Evolutionary conservation across 75 land plant genomes (phyloP), one percentile per base, ranked within the genome.

Genomic region (Pinus albicaulis): DNA sequence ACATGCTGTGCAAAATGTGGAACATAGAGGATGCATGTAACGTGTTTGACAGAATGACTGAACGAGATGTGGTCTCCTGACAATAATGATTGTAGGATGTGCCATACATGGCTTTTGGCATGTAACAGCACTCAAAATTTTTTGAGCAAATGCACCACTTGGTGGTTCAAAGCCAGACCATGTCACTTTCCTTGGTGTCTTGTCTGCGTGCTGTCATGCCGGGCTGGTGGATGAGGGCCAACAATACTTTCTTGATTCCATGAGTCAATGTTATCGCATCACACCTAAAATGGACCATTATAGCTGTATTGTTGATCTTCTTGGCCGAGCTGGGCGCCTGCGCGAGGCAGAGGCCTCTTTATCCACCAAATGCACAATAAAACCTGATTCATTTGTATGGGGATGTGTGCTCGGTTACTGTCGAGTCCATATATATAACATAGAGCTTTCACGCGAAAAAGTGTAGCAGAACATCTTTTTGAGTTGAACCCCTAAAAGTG

Each of bases 1-100:
- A 74, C 34, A 78, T 82, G 84, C n/a, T 78, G 74, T 78, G 74
- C 76, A 8, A 78, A 82, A 31, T 78, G 80, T 31, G 84, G 55
- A 23, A 48, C 41, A 28, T 82, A 56, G 73, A 31, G 31, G 24
- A 23, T n/a, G 76, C 84, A 28, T 24, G 38, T 3, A 56, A 66
- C 16, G 74, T 78, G 23, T 82, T 82, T 55, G 38, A 66, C 19
- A 22, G 25, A n/a, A 73, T 82, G 38, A n/a, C 7, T 72, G 20
- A 10, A 73, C 24, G 53, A 48, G 65, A 78, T 71, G 73, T 74
- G 57, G 41, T 82, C 23, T 61, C 76, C 8, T 82, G 84, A 82
- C 55, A 34, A 38, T 61, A 17, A 36, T 82, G 59, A 74, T 82
- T 6, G 31, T 44, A 58, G 84, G 76, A 19, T 77, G 65, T 62